Conservation (phyloP, 2,329 filamentous ascomycete genomes). For the Trichocomaceae sp. region DNA sequence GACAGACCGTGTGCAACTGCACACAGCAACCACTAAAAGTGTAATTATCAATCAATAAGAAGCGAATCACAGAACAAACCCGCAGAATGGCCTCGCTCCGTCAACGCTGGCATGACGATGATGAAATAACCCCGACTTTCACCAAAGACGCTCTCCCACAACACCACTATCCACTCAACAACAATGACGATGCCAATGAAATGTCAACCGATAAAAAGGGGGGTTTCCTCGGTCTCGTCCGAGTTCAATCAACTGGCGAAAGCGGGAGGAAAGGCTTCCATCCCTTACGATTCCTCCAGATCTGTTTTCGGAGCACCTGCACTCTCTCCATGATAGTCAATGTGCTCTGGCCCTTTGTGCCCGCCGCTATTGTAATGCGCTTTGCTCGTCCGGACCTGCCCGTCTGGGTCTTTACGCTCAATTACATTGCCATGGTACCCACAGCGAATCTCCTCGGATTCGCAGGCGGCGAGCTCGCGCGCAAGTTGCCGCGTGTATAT, state of each 20-base stretch:
- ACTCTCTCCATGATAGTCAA: constrained; percentile 60
- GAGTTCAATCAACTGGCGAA: constrained; percentile 49
- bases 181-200: not conserved
- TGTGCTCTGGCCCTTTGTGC: constrained; percentile 68
- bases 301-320: constrained; percentile 59
- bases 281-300: constrained; percentile 56
- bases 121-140: constrained; percentile 1
- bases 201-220: not conserved
- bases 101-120: constrained; percentile 6
- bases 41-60: not conserved
- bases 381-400: constrained; percentile 52
- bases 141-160: constrained; percentile 5
- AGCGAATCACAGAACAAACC: not conserved
- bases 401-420: constrained; percentile 60
- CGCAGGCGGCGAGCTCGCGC: constrained; percentile 62
- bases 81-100: constrained; percentile 10
- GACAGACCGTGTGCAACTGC: not conserved
- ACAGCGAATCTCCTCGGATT: constrained; percentile 71
- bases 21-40: not conserved
- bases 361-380: constrained; percentile 61
- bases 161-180: not conserved
- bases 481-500: constrained; percentile 68
- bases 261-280: constrained; percentile 62
- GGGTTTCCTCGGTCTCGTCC: constrained; percentile 18
- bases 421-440: constrained; percentile 71